Evolutionary conservation across 2,329 filamentous ascomycete genomes (phyloP).

Genomic region (Colletotrichum tamarilloi): DNA sequence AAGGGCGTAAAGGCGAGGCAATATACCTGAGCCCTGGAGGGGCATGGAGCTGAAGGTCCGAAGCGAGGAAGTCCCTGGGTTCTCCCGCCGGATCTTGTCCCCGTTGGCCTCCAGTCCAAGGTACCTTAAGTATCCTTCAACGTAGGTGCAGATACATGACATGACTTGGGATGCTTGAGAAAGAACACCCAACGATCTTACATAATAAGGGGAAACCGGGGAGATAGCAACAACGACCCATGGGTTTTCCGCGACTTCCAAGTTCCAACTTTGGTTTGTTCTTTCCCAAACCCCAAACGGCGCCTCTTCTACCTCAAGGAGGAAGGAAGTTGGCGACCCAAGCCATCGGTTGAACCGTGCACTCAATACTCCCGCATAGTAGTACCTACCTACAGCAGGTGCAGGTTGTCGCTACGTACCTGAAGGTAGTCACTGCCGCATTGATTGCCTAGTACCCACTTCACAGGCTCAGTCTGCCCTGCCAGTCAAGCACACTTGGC

Average conservation of each 20-base stretch:
- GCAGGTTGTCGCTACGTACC: too few relatives aligned
- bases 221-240: not conserved
- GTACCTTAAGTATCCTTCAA: too few relatives aligned
- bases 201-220: not conserved
- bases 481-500: not conserved
- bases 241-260: not conserved
- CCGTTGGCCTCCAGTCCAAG: not conserved
- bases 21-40: constrained; percentile 14
- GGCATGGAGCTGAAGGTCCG: not conserved
- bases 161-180: not conserved
- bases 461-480: not conserved
- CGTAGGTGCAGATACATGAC: not conserved
- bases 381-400: not conserved
- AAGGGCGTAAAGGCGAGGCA: constrained; percentile 12
- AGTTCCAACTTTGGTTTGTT: not conserved
- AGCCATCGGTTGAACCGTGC: not conserved
- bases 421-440: not conserved
- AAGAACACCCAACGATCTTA: not conserved
- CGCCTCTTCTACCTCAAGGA: not conserved
- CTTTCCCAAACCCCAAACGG: not conserved
- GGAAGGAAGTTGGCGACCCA: not conserved
- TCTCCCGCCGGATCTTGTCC: not conserved
- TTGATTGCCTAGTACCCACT: not conserved
- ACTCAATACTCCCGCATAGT: not conserved
- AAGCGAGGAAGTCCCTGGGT: not conserved